phyloP scores from a whole-genome alignment of 805 yeast genomes.

The Lipomyces yamanashiensis region DNA sequence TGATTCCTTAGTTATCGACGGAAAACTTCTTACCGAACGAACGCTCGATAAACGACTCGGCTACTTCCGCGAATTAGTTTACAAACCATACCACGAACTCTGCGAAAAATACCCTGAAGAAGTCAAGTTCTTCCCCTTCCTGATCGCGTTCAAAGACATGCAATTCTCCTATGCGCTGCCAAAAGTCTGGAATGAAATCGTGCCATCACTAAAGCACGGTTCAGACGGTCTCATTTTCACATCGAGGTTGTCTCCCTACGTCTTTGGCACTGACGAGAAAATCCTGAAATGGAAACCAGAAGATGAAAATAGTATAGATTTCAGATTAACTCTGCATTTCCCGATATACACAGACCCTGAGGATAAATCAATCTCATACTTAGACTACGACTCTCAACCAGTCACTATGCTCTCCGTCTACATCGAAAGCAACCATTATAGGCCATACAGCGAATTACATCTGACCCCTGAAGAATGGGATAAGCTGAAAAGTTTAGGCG shows the following conservation, averaged over 20 bases:
- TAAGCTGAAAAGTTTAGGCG: constrained; percentile 63
- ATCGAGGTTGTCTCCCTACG: constrained; percentile 84
- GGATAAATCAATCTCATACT: constrained; percentile 53
- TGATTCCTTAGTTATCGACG: constrained; percentile 87
- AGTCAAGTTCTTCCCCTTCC: constrained; percentile 79
- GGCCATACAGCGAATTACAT: constrained; percentile 66
- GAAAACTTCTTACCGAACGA: constrained; percentile 68
- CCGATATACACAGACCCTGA: constrained; percentile 54
- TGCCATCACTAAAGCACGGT: constrained; percentile 73
- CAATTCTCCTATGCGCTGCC: constrained; percentile 76
- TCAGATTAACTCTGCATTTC: constrained; percentile 68
- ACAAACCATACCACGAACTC: constrained; percentile 77
- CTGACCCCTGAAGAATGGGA: constrained; percentile 81
- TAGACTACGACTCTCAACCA: constrained; percentile 83
- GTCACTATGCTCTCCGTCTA: constrained; percentile 69
- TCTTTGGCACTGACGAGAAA: constrained; percentile 84
- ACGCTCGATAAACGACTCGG: constrained; percentile 83
- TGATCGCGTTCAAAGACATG: constrained; percentile 86
- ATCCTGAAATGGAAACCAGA: constrained; percentile 97
- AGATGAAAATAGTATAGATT: constrained; percentile 92
- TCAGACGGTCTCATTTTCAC: constrained; percentile 95
- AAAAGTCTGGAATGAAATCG: constrained; percentile 72
- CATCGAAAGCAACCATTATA: constrained; percentile 71
- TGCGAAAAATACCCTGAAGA: constrained; percentile 73
- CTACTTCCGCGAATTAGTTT: constrained; percentile 78